Base-by-base conservation (phyloP, 176 grass and related monocot species). In the Olyra latifolia region DNA sequence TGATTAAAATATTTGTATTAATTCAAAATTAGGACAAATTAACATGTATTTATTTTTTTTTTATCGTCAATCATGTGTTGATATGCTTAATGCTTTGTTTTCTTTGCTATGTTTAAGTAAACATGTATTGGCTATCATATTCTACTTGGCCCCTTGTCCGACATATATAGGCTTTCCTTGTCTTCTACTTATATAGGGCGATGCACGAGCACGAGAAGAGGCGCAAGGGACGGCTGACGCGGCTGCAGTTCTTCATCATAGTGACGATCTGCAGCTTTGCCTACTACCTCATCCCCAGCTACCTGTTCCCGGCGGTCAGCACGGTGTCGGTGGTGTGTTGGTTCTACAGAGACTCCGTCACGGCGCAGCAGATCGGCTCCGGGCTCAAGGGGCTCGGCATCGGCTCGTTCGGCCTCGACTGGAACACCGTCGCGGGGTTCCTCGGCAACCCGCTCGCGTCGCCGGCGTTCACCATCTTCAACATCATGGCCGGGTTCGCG, bases 181-280 rank as follows among this genome's bases (percentile, higher is more conserved):
- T n/a, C n/a, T n/a, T n/a, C n/a, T n/a, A n/a, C n/a, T n/a, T n/a
- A n/a, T n/a, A 35, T 62, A 95, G 92, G 75, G 94, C 94, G 54
- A 66, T 97, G 42, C 89, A 97, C 69, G 94, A 92, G 62, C 83
- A 86, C 49, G 94, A 94, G 84, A 91, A 88, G 80, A 71, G 89
- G 17, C 82, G 79, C 0, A 94, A 84, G 69, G 94, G 89, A 28
- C 62, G 84, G 9, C 77, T 79, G 19, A 88, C 91, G 7, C 80
- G 91, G 64, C 79, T 97, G 4, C 94, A 91, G 69, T 94, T 97
- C 84, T 94, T 97, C 78, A 74, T 97, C 49, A 64, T 84, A n/a
- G 87, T 88, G 59, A 79, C 90, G 12, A 52, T 82, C 40, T 43
- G 74, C 2, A 91, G 92, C 83, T 94, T 94, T 56, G 86, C 92